Evolutionary conservation across 371 early-diverging fungal genomes (phyloP), one percentile per base, ranked within the genome.

Genomic region (Quaeritorhiza haematococci): DNA sequence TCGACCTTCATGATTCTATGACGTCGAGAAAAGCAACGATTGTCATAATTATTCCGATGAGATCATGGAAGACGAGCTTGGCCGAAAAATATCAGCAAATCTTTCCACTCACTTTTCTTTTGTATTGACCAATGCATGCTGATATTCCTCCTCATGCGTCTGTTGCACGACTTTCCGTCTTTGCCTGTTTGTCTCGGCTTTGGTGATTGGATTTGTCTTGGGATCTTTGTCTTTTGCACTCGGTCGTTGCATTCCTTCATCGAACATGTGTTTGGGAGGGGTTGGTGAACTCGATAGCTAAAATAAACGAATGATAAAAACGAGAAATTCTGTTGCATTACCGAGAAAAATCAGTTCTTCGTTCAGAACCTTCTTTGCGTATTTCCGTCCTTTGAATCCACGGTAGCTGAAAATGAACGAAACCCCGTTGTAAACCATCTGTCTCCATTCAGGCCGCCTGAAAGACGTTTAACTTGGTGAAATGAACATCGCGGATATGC

Each of bases 101-200:
- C n/a, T n/a, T n/a, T n/a, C n/a, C n/a, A n/a, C n/a, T n/a, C n/a
- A 77, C 79, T 80, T 81, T 70, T 82, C 82, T 49, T 74, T 72
- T 33, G 77, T 78, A 46, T 70, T 71, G 15, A 76, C 62, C n/a
- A 82, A 58, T 1, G 80, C 76, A 35, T 76, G 75, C 56, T 76
- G 75, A 45, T 80, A 82, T 44, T 82, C 82, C 38, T 78, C 79
- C 54, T 80, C 80, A 53, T 75, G 69, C 58, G 80, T 78, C 49
- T 53, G 42, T 63, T 78, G 78, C 10, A 77, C 43, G 7, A 70
- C 49, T 47, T 80, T 79, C n/a, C 82, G 53, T 2, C 77, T 55
- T 13, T 52, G 45, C 2, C 71, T 45, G 58, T 78, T 80, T 21
- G 33, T 49, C n/a, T 71, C 61, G 5, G 68, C 62, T 49, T 64